These are phyloP conservation scores for Sodiomyces alkalinus DNA, from an alignment of 2,329 filamentous ascomycete genomes.

Conservation along the genomic window DNA sequence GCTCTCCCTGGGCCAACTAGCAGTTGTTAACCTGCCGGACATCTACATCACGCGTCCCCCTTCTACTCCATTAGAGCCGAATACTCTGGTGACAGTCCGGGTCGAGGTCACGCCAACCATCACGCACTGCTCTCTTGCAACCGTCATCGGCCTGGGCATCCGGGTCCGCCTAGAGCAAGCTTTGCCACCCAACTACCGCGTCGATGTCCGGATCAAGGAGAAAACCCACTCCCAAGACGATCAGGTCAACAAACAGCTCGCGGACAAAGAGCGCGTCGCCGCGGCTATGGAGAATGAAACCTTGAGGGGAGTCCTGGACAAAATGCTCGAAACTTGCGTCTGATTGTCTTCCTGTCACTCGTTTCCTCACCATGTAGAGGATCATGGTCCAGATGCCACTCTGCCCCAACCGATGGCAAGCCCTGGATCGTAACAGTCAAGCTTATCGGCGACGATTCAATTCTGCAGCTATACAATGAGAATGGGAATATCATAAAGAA, in stretches of 20 bases:
- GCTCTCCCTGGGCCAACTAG: constrained; percentile 79
- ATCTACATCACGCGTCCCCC: constrained; percentile 63
- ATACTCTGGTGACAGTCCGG: constrained; percentile 54
- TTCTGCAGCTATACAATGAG: too few relatives aligned
- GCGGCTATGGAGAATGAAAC: constrained; percentile 90
- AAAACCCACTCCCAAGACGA: constrained; percentile 91
- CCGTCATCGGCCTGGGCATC: constrained; percentile 87
- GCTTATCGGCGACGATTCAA: too few relatives aligned
- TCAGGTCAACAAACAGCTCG: constrained; percentile 91
- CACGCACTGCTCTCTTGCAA: constrained; percentile 90
- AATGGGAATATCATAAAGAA: too few relatives aligned
- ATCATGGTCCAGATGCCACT: too few relatives aligned
- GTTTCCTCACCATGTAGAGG: too few relatives aligned
- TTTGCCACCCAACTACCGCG: constrained; percentile 76
- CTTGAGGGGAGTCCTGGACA: constrained; percentile 72
- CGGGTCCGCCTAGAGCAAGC: constrained; percentile 82
- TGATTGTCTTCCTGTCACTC: too few relatives aligned
- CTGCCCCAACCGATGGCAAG: too few relatives aligned
- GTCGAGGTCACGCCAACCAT: constrained; percentile 93
- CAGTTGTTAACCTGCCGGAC: constrained; percentile 91
- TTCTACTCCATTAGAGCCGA: constrained; percentile 33
- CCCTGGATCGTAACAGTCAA: too few relatives aligned
- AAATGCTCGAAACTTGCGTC: constrained; percentile 81
- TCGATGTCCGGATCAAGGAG: constrained; percentile 89
- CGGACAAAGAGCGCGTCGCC: constrained; percentile 90